Base-by-base conservation (phyloP, 2,329 filamentous ascomycete species). In the Venturiaceae sp. region DNA sequence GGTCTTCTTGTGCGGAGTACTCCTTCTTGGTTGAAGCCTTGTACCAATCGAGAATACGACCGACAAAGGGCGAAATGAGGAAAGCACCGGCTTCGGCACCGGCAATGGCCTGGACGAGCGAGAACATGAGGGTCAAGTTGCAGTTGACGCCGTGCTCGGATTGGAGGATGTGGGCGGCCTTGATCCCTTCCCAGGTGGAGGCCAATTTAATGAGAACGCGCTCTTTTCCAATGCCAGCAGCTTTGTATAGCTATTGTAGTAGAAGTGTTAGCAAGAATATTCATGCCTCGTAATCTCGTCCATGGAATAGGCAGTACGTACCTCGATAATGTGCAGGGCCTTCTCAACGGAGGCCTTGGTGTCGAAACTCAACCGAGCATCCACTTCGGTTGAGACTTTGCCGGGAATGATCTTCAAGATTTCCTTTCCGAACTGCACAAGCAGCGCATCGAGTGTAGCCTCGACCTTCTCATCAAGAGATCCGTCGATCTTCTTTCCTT, bases 121-220 rank as follows among this genome's bases (percentile, higher is more conserved):
- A 96, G 87, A 99, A 99, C 88, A 99, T 92, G 74, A 99, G 90
- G 63, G 94, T 99, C 74, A 99, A 80, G 85, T 99, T 99, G 86
- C 83, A 88, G 87, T 99, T 99, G 80, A 99, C 86, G 71, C 86
- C 88, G 81, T 97, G 87, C 81, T 99, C 86, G 70, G 85, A 88
- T 83, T 97, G 92, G 63, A 99, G 88, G 74, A 95, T 92, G 82
- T 95, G 87, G 65, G 94, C 92, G 65, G 94, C 94, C 84, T 99
- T 91, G 84, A 99, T 97, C 74, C 94, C 94, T 82, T 99, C 94
- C 90, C 91, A 99, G 75, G 94, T 99, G 62, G 94, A 95, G 72
- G 94, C 94, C 67, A 99, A 85, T 88, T 99, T 99, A 85, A 99
- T 99, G 67, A 99, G 83, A 71, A 99, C 75, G 64, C 94, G 92